Base-by-base conservation (phyloP, 768 basidiomycete genomes). In the Omphalotus guepiniiformis region DNA sequence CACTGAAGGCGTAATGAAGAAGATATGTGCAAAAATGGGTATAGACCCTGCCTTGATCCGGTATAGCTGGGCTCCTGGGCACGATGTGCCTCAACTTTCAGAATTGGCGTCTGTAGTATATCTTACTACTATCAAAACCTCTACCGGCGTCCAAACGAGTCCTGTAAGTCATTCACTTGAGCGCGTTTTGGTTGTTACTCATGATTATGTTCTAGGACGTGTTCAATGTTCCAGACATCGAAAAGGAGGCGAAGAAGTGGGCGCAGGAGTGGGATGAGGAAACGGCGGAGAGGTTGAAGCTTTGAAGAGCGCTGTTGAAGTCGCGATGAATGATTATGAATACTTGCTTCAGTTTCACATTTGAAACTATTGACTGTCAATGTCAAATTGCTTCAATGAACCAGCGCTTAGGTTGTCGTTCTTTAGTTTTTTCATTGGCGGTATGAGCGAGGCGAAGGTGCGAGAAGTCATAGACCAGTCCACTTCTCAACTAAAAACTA, bases 191-290 rank as follows among this genome's bases (percentile, higher is more conserved):
- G n/a, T n/a, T n/a, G n/a, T n/a, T n/a, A n/a, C n/a, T n/a, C n/a
- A n/a, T n/a, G n/a, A n/a, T 21, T 22, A 22, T 25, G 21, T 38
- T 2, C 16, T 36, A 34, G 34, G 35, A 25, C 3, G 11, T 13
- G 19, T 47, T 23, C 16, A 19, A 19, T 18, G 3, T 25, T 18
- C 34, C 18, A n/a, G 21, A 39, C 27, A 6, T 47, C 12, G 46
- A 47, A 13, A 27, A 28, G 19, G 23, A 47, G 15, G 19, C 23
- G 37, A 39, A 47, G 46, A 47, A 47, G 22, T 47, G 46, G 46
- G 30, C 46, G 19, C 29, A 28, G 30, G 37, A 47, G n/a, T 38
- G 26, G 27, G 37, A 32, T 32, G 46, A 39, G 22, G 22, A 29
- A 7, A 28, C 37, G 7, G 46, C 37, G 3, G 12, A 39, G 23